Base-by-base conservation (phyloP, 148 eudicot genomes). In the Oxyria digyna region DNA sequence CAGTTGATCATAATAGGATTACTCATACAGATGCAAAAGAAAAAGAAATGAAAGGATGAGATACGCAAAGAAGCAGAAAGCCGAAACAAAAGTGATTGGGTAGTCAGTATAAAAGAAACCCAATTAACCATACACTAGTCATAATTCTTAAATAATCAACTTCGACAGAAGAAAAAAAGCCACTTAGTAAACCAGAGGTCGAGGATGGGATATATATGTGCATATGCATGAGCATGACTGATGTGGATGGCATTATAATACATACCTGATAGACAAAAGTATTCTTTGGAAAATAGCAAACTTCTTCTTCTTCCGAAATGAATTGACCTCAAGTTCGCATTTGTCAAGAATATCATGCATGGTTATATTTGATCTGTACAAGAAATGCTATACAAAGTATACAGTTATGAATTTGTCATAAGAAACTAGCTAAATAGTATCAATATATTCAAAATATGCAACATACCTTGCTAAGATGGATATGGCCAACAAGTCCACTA, bases 381-480 rank as follows among this genome's bases (percentile, higher is more conserved):
- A 66, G 75, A 77, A 74, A 24, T 21, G 69, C 98, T 92, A 78
- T 69, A 69, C 67, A 32, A 27, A 42, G 66, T 72, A 38, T 69
- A 54, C 62, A 0, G 3, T 54, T 54, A 11, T 2, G 32, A 54
- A 54, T 23, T 54, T 3, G 6, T 18, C 23, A 66, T 57, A 37
- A 17, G 46, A 17, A 69, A 20, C 14, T 42, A 38, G 13, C 46
- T n/a, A 23, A 11, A 46, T 48, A 32, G 7, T 32, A 50, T 37
- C 57, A 50, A 55, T 42, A 57, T 48, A 55, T 31, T 8, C 21
- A 35, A 1, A 6, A 48, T 17, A 45, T 31, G 0, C 37, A 69
- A 69, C 74, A 65, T 67, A 94, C 98, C 96, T 86, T 78, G 75
- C 88, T 81, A 40, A 94, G 92, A 81, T 90, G 97, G 76, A 94